These are phyloP conservation scores for Ogataea neopini DNA, from an alignment of 805 yeast genomes.

Conservation along the genomic window DNA sequence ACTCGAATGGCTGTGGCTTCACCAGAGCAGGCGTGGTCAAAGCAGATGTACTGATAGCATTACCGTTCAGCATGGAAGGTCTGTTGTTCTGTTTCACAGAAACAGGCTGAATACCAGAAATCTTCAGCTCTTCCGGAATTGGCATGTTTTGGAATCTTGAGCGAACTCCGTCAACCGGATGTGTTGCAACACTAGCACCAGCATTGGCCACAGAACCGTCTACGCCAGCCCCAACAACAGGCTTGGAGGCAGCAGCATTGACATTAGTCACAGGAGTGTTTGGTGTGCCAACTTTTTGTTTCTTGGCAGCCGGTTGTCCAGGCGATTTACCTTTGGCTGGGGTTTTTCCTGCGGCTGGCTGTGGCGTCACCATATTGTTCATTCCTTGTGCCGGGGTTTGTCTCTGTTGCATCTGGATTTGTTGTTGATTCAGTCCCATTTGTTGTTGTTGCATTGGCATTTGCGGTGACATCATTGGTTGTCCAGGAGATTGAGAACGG, in stretches of 20 bases:
- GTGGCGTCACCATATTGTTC: not conserved
- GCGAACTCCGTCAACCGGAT: constrained; percentile 40
- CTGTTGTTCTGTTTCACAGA: constrained; percentile 61
- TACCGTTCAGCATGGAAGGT: constrained; percentile 84
- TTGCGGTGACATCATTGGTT: constrained; percentile 10
- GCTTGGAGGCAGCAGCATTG: constrained; percentile 47
- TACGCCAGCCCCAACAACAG: constrained; percentile 19
- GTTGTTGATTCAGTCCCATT: constrained; percentile 14
- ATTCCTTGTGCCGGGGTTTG: constrained; percentile 13
- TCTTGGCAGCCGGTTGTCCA: constrained; percentile 16
- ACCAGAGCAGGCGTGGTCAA: constrained; percentile 74
- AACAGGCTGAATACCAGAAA: constrained; percentile 66
- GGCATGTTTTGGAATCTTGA: constrained; percentile 67
- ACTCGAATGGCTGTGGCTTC: constrained; percentile 79
- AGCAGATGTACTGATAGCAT: constrained; percentile 68
- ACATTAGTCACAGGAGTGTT: constrained; percentile 44
- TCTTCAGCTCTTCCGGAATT: constrained; percentile 67
- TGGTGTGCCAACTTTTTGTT: constrained; percentile 20
- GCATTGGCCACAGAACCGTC: constrained; percentile 17
- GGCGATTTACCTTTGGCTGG: constrained; percentile 12
- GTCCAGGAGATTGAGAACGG: constrained; percentile 19
- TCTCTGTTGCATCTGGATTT: constrained; percentile 14
- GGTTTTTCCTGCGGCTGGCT: constrained; percentile 9
- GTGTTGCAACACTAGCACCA: constrained; percentile 16
- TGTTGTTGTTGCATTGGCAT: constrained; percentile 12